phyloP scores from a whole-genome alignment of 2,329 filamentous ascomycete genomes.

The Zasmidium cellare region DNA sequence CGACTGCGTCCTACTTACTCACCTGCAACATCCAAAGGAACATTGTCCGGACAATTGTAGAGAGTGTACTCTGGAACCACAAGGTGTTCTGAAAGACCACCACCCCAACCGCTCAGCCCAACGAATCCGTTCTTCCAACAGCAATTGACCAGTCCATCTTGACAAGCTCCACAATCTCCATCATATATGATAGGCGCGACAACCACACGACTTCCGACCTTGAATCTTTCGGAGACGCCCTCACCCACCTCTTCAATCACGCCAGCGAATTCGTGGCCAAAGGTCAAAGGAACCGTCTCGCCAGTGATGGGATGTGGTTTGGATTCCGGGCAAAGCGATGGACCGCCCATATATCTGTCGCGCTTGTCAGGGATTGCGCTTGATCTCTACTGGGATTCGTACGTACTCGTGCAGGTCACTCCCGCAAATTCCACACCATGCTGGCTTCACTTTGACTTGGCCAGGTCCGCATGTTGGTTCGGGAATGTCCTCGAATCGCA shows the following conservation, averaged over 20 bases:
- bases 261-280: slow-evolving; percentile 57
- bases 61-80: slow-evolving; percentile 49
- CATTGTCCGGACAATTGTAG: slow-evolving; percentile 52
- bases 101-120: slow-evolving; percentile 54
- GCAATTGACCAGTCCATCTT: slow-evolving; percentile 55
- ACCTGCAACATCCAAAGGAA: slow-evolving; percentile 52
- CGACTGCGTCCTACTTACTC: slow-evolving; percentile 5
- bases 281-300: slow-evolving; percentile 53
- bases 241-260: slow-evolving; percentile 53
- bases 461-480: slow-evolving; percentile 35
- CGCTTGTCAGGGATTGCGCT: slow-evolving; percentile 29
- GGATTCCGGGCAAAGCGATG: slow-evolving; percentile 44
- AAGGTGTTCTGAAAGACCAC: slow-evolving; percentile 54
- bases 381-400: not conserved
- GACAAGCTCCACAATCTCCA: slow-evolving; percentile 52
- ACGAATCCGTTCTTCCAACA: slow-evolving; percentile 57
- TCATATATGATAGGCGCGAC: slow-evolving; percentile 55
- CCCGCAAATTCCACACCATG: slow-evolving; percentile 38
- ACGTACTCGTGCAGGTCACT: slow-evolving; percentile 1
- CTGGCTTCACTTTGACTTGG: slow-evolving; percentile 39
- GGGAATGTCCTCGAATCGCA: slow-evolving; percentile 37
- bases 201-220: slow-evolving; percentile 48
- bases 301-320: slow-evolving; percentile 57
- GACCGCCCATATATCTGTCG: slow-evolving; percentile 36
- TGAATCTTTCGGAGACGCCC: slow-evolving; percentile 48